Conservation (phyloP, 345 rosid species). For the Boechera stricta region DNA sequence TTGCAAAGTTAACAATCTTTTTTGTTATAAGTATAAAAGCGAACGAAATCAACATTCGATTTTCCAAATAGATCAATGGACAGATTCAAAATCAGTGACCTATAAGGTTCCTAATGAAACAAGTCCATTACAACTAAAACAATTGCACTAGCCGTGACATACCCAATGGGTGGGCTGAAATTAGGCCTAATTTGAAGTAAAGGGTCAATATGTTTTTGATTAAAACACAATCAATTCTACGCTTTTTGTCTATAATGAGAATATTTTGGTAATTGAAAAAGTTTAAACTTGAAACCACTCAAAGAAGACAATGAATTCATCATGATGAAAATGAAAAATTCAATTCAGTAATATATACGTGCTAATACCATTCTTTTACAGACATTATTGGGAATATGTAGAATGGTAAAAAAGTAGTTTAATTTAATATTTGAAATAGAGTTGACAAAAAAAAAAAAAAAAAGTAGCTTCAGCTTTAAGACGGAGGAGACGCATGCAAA, state of each 20-base stretch:
- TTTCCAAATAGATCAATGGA: neutral
- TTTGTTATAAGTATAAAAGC: neutral
- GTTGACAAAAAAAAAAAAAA: conserved; percentile 19
- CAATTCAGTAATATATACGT: conserved; percentile 9
- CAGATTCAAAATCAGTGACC: neutral
- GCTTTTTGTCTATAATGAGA: neutral
- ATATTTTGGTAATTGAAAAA: conserved; percentile 13
- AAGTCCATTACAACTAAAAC: neutral
- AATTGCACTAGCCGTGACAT: neutral
- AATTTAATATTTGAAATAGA: neutral
- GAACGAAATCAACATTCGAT: neutral
- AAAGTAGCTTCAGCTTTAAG: conserved; percentile 55
- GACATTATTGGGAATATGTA: conserved; percentile 2
- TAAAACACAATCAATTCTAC: neutral
- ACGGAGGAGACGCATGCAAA: conserved; percentile 86
- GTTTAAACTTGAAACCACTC: conserved; percentile 25
- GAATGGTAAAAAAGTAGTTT: neutral
- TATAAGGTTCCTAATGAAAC: neutral
- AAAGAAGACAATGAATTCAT: conserved; percentile 28
- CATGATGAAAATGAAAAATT: conserved; percentile 21
- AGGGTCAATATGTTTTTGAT: neutral
- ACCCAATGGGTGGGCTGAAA: conserved; percentile 24
- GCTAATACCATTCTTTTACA: conserved; percentile 5
- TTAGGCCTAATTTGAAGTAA: neutral
- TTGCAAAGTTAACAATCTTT: neutral